A percentile compares a stretch with the other conserved stretches of the same genome.
These are phyloP conservation scores for Botrytis aclada DNA, from an alignment of 2,329 filamentous ascomycete species.

Conservation along the genomic window DNA sequence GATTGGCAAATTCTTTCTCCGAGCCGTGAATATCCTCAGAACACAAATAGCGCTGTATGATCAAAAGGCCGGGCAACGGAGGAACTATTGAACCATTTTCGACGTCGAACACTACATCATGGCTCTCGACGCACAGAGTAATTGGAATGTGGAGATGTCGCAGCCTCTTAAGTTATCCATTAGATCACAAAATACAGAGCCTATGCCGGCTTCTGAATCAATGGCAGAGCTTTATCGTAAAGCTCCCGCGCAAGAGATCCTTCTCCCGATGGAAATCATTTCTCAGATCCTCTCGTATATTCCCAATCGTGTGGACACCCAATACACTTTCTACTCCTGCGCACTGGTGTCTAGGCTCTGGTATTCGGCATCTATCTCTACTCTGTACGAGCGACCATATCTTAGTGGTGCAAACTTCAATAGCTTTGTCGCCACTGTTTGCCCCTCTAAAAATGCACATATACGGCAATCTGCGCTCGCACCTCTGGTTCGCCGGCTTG, in stretches of 20 bases:
- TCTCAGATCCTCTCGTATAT: slow-evolving; percentile 35
- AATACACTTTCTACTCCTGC: slow-evolving; percentile 35
- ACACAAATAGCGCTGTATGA: neutral
- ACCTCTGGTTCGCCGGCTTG: slow-evolving; percentile 33
- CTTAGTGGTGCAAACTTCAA: slow-evolving; percentile 36
- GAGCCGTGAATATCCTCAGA: neutral
- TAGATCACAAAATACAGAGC: neutral
- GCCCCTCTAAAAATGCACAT: slow-evolving; percentile 39
- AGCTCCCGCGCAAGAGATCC: slow-evolving; percentile 27
- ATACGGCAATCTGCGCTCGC: slow-evolving; percentile 36
- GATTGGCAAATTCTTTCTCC: neutral
- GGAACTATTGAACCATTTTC: neutral
- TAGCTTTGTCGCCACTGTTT: slow-evolving; percentile 36
- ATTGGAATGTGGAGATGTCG: slow-evolving; percentile 37
- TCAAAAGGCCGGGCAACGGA: neutral
- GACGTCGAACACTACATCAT: slow-evolving; percentile 18
- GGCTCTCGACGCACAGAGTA: slow-evolving; percentile 36
- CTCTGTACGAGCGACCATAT: slow-evolving; percentile 34
- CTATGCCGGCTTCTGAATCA: neutral
- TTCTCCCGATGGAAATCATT: slow-evolving; percentile 37
- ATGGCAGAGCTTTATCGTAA: neutral
- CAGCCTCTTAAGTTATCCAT: slow-evolving; percentile 27
- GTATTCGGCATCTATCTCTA: slow-evolving; percentile 33
- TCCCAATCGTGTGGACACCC: slow-evolving; percentile 25
- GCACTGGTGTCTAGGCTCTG: slow-evolving; percentile 35